Evolutionary conservation across 805 yeast species (phyloP).

Genomic region (Candida odintsovae): DNA sequence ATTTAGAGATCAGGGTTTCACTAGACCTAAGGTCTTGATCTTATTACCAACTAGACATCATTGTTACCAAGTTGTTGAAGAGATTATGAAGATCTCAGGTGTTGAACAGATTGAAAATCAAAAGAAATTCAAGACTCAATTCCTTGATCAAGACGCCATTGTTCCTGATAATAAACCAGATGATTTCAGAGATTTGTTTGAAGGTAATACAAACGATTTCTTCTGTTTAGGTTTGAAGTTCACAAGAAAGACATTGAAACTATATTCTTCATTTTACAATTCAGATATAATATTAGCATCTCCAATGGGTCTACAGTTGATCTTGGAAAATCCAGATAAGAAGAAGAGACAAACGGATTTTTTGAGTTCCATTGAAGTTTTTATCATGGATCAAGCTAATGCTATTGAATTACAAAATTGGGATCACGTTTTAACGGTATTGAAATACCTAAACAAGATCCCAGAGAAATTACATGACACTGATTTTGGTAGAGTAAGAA

Average conservation of each 20-base stretch:
- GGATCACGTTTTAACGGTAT: slow-evolving; percentile 69
- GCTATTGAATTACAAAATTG: slow-evolving; percentile 90
- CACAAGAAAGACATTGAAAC: slow-evolving; percentile 79
- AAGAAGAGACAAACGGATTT: slow-evolving; percentile 70
- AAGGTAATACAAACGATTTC: slow-evolving; percentile 88
- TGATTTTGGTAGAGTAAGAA: slow-evolving; percentile 85
- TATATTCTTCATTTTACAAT: slow-evolving; percentile 77
- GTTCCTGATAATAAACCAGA: slow-evolving; percentile 59
- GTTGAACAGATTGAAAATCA: slow-evolving; percentile 75
- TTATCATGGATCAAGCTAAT: slow-evolving; percentile 77
- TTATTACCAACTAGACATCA: slow-evolving; percentile 79
- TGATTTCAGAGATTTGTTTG: slow-evolving; percentile 73
- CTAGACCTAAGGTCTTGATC: slow-evolving; percentile 83
- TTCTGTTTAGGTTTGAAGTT: slow-evolving; percentile 88
- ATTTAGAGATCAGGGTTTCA: slow-evolving; percentile 89
- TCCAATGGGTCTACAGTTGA: slow-evolving; percentile 81
- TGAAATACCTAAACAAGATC: slow-evolving; percentile 64
- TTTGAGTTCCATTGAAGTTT: slow-evolving; percentile 79
- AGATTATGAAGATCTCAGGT: slow-evolving; percentile 56
- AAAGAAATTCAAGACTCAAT: slow-evolving; percentile 68
- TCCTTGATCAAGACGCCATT: slow-evolving; percentile 42
- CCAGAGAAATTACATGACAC: slow-evolving; percentile 78
- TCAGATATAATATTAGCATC: slow-evolving; percentile 88
- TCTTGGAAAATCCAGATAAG: slow-evolving; percentile 59
- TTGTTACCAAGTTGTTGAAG: slow-evolving; percentile 62